Conservation (phyloP, 495 filamentous ascomycete species). For the Neurospora sp. region DNA sequence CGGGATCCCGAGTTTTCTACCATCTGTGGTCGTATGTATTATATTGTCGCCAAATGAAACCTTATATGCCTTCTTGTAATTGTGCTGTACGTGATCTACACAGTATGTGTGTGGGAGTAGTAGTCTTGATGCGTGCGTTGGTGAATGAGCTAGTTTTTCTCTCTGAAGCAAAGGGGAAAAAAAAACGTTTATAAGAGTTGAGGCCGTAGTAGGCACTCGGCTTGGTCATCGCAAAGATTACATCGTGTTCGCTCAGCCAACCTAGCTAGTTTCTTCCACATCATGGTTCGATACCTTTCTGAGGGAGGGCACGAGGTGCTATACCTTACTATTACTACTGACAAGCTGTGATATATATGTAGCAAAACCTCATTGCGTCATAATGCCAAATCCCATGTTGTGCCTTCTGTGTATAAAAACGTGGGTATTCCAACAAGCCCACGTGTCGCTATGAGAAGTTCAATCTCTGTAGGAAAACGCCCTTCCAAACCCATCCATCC, state of each 20-base stretch:
- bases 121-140: not conserved
- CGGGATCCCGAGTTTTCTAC: slow-evolving; percentile 39
- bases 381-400: not conserved
- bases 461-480: not conserved
- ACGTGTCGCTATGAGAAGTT: not conserved
- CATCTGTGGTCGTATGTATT: slow-evolving; percentile 35
- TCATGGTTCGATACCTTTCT: not conserved
- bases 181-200: not conserved
- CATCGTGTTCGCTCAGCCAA: not conserved
- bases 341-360: not conserved
- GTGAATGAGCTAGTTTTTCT: no score
- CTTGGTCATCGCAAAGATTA: not conserved
- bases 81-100: not conserved
- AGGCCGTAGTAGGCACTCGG: not conserved
- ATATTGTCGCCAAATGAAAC: no score
- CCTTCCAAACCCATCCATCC: not conserved
- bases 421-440: not conserved
- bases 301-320: not conserved
- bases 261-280: not conserved
- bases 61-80: not conserved
- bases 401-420: not conserved
- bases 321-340: not conserved
- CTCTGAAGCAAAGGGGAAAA: not conserved
- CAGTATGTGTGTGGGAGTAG: not conserved
- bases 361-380: not conserved